Base-by-base conservation (phyloP, 495 filamentous ascomycete genomes). In the Hypomontagnella monticulosa region DNA sequence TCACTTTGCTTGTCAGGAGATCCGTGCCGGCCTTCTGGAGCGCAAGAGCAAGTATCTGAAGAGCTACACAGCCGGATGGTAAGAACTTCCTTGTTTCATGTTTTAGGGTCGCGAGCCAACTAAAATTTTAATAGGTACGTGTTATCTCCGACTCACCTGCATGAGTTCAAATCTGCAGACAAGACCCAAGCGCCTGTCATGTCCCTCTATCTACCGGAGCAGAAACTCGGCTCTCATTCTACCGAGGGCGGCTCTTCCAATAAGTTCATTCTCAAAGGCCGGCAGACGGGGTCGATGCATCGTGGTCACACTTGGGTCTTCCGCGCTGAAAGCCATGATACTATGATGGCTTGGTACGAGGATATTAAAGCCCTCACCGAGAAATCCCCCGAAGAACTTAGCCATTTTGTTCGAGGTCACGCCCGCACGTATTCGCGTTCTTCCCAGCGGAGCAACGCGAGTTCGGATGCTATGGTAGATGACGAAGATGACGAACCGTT, bases 31-130 rank as follows among this genome's bases (percentile, higher is more conserved):
- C 1, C 88, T 96, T 79, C 81, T 99, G 52, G 95, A 99, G 80
- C 89, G 95, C 46, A 99, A 97, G 85, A 96, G 91, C 84, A 99
- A 98, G 73, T 99, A 98, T 75, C 80, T 99, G 40, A 99, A 98
- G 84, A 97, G 93, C 72, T 99, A 97, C 75, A 93, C 93, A 2
- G 90, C 94, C 19, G 95, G 95, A 76, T 99, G 95, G 95, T 96
- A 82, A 77, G 88, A 78, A 30, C 1, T 32, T 15, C 19, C 50
- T 48, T 56, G 51, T 56, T 54, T 47, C 57, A 44, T 60, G 19
- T 30, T 42, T 49, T 10, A 16, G 38, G 38, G 34, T 32, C 5
- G 33, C 42, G 46, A 41, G 34, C 12, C 46, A 46, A 63, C 81
- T 83, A 71, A 83, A 70, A 49, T 42, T 43, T n/a, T n/a, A 27